Base-by-base conservation (phyloP, 2,329 filamentous ascomycete genomes). In the Coniosporium tulheliwenetii region DNA sequence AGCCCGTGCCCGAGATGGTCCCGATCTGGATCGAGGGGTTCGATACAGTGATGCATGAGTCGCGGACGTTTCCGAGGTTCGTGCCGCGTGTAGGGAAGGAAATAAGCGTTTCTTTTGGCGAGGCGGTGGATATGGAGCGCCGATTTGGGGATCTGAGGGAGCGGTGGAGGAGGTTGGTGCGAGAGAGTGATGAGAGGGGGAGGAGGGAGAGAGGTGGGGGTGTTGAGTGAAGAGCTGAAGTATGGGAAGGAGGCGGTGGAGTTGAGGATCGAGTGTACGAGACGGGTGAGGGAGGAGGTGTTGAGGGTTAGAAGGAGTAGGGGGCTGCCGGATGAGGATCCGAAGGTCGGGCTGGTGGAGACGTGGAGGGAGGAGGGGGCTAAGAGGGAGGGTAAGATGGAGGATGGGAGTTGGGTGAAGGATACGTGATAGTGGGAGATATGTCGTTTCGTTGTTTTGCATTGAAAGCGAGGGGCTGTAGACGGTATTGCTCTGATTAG, bases 11-110 rank as follows among this genome's bases (percentile, higher is more conserved):
- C 0, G 84, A 93, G 49, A 73, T 98, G 14, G 73, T 98, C 31
- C 86, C 91, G 36, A 89, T 98, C 63, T 98, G 93, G 69, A 80
- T 96, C 39, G 85, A 95, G 52, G 91, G 91, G 26, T 82, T 83
- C 12, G 82, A 95, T 55, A 64, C 81, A 44, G 70, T 94, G 49
- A 95, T 96, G 89, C 73, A 84, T 52, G 89, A 96, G 60, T 71
- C 78, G 43, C 74, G 91, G 37, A 63, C 62, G 2, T 94, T 79
- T 51, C 91, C 89, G 1, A 76, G 85, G 10, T 91, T 85, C 52
- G 51, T 93, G 10, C 91, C 91, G 1, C 74, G 89, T 2, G 62
- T 77, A 9, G 77, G 81, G 39, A 80, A 84, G 49, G 71, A 69
- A 5, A 67, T 94, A 39, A 74, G 69, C 38, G 68, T 94, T 39